phyloP scores from a whole-genome alignment of 2,329 filamentous ascomycete species.

The Cadophora sp. region DNA sequence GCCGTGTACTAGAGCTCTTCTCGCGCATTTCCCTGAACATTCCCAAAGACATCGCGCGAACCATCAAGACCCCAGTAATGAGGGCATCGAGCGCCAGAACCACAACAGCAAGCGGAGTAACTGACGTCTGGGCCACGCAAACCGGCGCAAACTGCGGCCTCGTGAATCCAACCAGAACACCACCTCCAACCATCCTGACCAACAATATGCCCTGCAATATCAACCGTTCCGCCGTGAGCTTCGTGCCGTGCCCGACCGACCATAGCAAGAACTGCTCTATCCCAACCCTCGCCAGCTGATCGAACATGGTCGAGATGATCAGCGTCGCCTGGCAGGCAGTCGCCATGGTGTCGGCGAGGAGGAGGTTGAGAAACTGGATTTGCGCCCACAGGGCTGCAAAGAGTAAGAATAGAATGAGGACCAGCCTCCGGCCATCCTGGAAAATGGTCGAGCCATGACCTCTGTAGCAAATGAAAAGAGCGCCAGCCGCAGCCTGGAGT shows the following conservation, averaged over 20 bases:
- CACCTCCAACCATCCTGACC: conserved; percentile 41
- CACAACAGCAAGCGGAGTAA: conserved; percentile 42
- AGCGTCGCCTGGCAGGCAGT: conserved; percentile 41
- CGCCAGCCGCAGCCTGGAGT: conserved; percentile 43
- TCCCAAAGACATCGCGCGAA: conserved; percentile 38
- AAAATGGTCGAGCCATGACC: conserved; percentile 43
- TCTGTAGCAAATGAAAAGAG: conserved; percentile 42
- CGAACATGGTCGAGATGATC: conserved; percentile 43
- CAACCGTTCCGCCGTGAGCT: conserved; percentile 38
- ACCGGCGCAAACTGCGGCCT: conserved; percentile 43
- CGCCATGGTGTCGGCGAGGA: conserved; percentile 35
- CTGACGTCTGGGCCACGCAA: conserved; percentile 42
- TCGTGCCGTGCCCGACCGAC: conserved; percentile 42
- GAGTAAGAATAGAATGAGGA: conserved; percentile 46
- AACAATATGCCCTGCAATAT: conserved; percentile 42
- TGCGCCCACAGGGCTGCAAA: conserved; percentile 45
- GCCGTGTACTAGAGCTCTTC: conserved; percentile 25
- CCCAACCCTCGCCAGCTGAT: conserved; percentile 44
- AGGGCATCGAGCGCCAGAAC: conserved; percentile 43
- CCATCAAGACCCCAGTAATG: conserved; percentile 41
- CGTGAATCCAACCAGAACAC: conserved; percentile 43
- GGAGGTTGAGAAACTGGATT: conserved; percentile 44
- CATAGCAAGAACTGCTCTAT: conserved; percentile 46
- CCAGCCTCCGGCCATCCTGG: conserved; percentile 48
- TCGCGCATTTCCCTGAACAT: conserved; percentile 35